Evolutionary conservation across 2,329 filamentous ascomycete species (phyloP).

Genomic region (Colletotrichum coccodes): DNA sequence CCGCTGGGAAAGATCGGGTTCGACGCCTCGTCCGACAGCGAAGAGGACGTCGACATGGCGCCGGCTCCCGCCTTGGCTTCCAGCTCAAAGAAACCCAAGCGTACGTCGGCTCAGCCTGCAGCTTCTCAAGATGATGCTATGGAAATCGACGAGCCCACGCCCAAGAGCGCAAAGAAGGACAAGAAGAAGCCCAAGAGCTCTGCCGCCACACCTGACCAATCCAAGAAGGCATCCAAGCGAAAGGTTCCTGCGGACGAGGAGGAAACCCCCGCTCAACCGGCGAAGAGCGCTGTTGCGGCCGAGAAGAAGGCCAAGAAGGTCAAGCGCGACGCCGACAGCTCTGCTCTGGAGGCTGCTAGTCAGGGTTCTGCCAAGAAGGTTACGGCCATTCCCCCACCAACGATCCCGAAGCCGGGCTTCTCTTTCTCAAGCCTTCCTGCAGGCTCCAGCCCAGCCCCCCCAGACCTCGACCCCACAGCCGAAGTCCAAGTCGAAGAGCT

Average conservation of each 20-base stretch:
- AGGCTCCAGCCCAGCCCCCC: slow-evolving; percentile 36
- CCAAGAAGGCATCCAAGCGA: slow-evolving; percentile 34
- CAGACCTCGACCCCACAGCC: slow-evolving; percentile 37
- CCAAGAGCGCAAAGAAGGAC: slow-evolving; percentile 40
- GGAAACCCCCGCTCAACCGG: slow-evolving; percentile 46
- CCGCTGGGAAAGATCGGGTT: slow-evolving; percentile 50
- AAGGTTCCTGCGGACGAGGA: slow-evolving; percentile 47
- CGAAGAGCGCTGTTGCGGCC: slow-evolving; percentile 44
- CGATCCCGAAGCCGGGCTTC: slow-evolving; percentile 37
- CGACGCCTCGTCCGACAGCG: slow-evolving; percentile 52
- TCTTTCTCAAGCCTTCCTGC: slow-evolving; percentile 33
- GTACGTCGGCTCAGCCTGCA: slow-evolving; percentile 37
- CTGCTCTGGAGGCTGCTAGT: slow-evolving; percentile 6
- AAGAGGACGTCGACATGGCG: slow-evolving; percentile 57
- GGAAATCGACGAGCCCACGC: slow-evolving; percentile 31
- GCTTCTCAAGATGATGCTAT: slow-evolving; percentile 41
- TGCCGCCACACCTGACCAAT: slow-evolving; percentile 13
- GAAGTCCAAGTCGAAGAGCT: slow-evolving; percentile 37
- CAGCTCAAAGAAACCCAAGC: slow-evolving; percentile 45
- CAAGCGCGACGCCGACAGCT: slow-evolving; percentile 39
- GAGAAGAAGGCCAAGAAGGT: slow-evolving; percentile 53
- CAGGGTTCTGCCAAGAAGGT: slow-evolving; percentile 40
- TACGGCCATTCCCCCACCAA: slow-evolving; percentile 45
- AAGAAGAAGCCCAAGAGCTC: slow-evolving; percentile 43
- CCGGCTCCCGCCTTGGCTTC: slow-evolving; percentile 45